Evolutionary conservation across 1,139 yeast species (phyloP).

Genomic region (Wickerhamomyces sp.): DNA sequence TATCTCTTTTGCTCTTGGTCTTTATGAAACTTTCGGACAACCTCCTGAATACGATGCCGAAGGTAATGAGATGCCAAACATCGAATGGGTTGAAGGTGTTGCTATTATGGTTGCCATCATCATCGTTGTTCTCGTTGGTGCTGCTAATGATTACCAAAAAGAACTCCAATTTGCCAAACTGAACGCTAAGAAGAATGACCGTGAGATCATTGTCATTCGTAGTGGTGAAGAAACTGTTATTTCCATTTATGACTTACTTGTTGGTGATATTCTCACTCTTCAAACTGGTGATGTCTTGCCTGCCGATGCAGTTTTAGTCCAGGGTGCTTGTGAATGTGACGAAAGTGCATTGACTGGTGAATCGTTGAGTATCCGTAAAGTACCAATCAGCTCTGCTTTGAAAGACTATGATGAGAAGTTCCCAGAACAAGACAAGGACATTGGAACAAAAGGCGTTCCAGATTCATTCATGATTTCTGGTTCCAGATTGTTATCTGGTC

Average conservation of each 20-base stretch:
- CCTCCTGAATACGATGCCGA: conserved; percentile 73
- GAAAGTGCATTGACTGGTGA: conserved; percentile 95
- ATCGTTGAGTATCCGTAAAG: conserved; percentile 71
- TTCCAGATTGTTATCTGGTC: conserved; percentile 79
- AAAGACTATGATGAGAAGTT: conserved; percentile 25
- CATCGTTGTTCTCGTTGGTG: conserved; percentile 90
- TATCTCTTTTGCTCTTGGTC: conserved; percentile 82
- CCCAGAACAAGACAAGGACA: conserved; percentile 37
- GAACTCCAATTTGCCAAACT: conserved; percentile 88
- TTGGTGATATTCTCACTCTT: conserved; percentile 76
- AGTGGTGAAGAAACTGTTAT: conserved; percentile 64
- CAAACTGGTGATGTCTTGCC: conserved; percentile 96
- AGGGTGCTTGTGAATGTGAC: conserved; percentile 79
- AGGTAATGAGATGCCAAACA: conserved; percentile 69
- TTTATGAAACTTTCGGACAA: conserved; percentile 88
- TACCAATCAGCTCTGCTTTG: conserved; percentile 48
- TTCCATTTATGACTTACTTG: conserved; percentile 71
- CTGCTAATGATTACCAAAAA: conserved; percentile 92
- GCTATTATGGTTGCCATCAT: conserved; percentile 90
- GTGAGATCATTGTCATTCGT: conserved; percentile 72
- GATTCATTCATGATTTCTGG: conserved; percentile 92
- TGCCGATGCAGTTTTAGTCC: conserved; percentile 75
- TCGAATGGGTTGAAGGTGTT: conserved; percentile 98
- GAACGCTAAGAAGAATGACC: conserved; percentile 82
- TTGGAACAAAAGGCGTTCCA: conserved; percentile 40